These are phyloP conservation scores for Vitis riparia DNA, from an alignment of 164 flowering plant species.

Conservation along the genomic window DNA sequence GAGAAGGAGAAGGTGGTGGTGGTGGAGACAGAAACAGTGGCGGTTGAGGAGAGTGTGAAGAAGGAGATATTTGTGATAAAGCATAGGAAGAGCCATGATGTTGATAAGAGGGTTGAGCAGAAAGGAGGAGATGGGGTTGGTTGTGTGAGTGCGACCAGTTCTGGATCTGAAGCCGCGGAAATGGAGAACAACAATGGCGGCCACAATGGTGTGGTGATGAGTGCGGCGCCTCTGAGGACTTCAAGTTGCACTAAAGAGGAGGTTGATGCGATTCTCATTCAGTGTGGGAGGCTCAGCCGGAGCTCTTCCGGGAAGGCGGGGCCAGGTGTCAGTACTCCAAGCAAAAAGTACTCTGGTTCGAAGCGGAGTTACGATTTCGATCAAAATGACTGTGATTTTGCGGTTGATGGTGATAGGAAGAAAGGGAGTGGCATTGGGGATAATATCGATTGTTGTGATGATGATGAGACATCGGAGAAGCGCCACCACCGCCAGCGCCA, in stretches of 20 bases:
- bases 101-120: too few relatives aligned
- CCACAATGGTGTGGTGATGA: neutral
- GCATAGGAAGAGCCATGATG: conserved; percentile 57
- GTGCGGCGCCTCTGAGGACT: conserved; percentile 45
- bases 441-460: conserved; percentile 1
- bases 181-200: neutral
- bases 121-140: too few relatives aligned
- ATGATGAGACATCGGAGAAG: conserved; percentile 22
- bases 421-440: neutral
- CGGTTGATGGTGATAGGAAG: conserved; percentile 16
- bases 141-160: neutral
- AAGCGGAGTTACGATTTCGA: conserved; percentile 89
- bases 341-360: conserved; percentile 69
- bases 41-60: conserved; percentile 31
- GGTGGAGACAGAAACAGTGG: conserved; percentile 3
- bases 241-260: conserved; percentile 94
- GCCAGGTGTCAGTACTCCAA: conserved; percentile 3
- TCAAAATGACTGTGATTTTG: conserved; percentile 7
- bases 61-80: conserved; percentile 63
- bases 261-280: conserved; percentile 87
- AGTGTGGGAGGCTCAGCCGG: conserved; percentile 90
- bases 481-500: conserved; percentile 28
- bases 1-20: conserved; percentile 24
- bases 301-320: conserved; percentile 68
- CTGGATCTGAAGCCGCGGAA: neutral